These are phyloP conservation scores for Fomitopsis betulina DNA, from an alignment of 1,284 basidiomycete genomes.

Conservation along the genomic window DNA sequence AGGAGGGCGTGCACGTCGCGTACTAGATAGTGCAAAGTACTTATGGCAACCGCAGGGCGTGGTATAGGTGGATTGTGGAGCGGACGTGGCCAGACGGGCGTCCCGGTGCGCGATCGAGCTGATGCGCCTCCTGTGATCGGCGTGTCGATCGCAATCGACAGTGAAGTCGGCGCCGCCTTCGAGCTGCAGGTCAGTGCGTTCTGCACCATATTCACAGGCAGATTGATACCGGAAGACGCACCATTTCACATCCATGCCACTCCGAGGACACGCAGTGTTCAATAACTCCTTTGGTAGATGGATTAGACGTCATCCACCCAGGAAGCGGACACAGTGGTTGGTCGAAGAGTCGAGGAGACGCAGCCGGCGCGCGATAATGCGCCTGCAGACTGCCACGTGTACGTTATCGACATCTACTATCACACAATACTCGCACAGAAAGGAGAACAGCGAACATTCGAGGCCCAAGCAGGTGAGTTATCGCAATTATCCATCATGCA, in stretches of 20 bases:
- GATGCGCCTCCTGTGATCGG: neutral
- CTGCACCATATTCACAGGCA: neutral
- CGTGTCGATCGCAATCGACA: neutral
- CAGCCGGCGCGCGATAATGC: neutral
- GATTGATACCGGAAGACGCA: neutral
- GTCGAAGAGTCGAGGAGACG: neutral
- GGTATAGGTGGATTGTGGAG: neutral
- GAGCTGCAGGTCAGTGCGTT: too few species aligned
- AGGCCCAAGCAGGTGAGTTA: too few species aligned
- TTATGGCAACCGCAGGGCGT: too few species aligned
- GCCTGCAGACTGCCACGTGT: neutral
- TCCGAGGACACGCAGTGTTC: neutral
- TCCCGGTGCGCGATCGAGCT: neutral
- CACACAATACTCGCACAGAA: neutral
- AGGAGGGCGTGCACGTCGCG: too few species aligned
- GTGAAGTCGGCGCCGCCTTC: neutral
- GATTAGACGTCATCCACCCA: neutral
- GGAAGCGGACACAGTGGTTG: neutral
- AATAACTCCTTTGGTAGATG: neutral
- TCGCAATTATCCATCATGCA: too few species aligned
- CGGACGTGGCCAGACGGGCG: neutral
- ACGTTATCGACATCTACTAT: neutral
- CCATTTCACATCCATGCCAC: too few species aligned
- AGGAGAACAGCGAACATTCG: too few species aligned
- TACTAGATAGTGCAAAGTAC: too few species aligned